Percentiles rank a stretch among this genome's conserved stretches.
phyloP scores from a whole-genome alignment of 495 filamentous ascomycete genomes.

The Penicillium bialowiezense region DNA sequence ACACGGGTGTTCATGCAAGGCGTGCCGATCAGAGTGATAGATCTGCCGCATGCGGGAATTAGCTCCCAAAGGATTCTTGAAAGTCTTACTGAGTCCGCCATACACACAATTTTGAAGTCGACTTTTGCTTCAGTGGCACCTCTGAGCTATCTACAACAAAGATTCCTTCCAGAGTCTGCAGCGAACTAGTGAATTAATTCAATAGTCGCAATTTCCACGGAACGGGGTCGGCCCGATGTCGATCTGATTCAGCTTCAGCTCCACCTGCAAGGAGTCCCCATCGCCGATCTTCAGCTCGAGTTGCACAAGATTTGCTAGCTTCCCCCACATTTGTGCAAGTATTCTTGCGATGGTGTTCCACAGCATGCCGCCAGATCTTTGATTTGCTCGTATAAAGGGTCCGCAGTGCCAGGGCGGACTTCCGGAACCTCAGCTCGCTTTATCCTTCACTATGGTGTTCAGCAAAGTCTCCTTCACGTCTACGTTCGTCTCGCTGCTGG shows the following conservation, averaged over 20 bases:
- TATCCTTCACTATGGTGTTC: background rate
- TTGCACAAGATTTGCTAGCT: background rate
- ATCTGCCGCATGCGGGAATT: too few species aligned
- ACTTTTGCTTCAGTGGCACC: too few species aligned
- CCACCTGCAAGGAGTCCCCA: background rate
- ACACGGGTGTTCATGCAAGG: too few species aligned
- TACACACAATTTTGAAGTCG: too few species aligned
- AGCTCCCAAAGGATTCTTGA: too few species aligned
- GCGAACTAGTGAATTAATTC: background rate
- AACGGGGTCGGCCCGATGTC: background rate
- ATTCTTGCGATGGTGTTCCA: background rate
- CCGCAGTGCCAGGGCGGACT: background rate
- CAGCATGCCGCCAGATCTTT: background rate
- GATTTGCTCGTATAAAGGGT: background rate
- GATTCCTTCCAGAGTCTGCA: too few species aligned
- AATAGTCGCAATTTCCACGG: background rate
- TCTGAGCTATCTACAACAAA: too few species aligned
- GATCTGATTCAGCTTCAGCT: background rate
- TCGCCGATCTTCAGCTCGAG: background rate
- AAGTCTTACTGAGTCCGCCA: too few species aligned
- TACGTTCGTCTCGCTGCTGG: slow-evolving; percentile 17
- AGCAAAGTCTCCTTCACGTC: slow-evolving; percentile 3
- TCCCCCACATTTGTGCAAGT: background rate
- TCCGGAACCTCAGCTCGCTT: background rate
- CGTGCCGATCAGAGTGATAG: too few species aligned